Evolutionary conservation across 106 monocot species (phyloP).

Genomic region (Dendrobium catenatum): DNA sequence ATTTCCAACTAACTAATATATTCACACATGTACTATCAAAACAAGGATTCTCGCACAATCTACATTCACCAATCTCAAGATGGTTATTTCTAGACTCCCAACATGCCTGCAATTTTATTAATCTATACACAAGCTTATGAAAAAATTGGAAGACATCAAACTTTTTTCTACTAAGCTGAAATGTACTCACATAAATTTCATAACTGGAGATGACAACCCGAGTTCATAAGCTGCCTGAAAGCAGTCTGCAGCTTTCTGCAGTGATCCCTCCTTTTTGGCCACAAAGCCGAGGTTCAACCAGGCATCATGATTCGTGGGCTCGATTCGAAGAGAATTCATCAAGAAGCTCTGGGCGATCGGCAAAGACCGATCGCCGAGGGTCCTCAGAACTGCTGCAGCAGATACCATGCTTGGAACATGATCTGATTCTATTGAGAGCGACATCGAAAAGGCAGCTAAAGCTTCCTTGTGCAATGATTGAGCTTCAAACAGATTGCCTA

Average conservation of each 20-base stretch:
- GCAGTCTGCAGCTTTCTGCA: conserved; percentile 70
- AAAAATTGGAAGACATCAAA: background rate
- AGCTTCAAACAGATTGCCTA: conserved; percentile 57
- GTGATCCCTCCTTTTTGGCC: conserved; percentile 47
- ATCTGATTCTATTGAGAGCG: conserved; percentile 62
- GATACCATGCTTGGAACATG: conserved; percentile 72
- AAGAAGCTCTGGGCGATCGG: conserved; percentile 61
- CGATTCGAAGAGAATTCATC: conserved; percentile 61
- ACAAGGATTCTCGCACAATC: too few species aligned
- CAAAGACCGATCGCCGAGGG: conserved; percentile 28
- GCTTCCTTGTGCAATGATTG: conserved; percentile 49
- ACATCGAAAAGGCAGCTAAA: conserved; percentile 31
- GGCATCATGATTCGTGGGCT: conserved; percentile 56
- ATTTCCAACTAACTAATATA: too few species aligned
- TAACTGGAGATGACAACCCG: conserved; percentile 45
- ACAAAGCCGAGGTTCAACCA: conserved; percentile 66
- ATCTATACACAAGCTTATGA: conserved; percentile 3
- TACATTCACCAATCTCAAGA: too few species aligned
- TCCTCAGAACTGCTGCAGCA: conserved; percentile 35
- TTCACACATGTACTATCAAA: too few species aligned
- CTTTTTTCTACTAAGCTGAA: background rate
- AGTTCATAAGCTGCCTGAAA: conserved; percentile 83
- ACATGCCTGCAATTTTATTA: background rate
- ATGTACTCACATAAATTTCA: conserved; percentile 26
- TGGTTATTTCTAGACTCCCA: background rate